Base-by-base conservation (phyloP, 129 eudicot genomes). In the Daucus carota region DNA sequence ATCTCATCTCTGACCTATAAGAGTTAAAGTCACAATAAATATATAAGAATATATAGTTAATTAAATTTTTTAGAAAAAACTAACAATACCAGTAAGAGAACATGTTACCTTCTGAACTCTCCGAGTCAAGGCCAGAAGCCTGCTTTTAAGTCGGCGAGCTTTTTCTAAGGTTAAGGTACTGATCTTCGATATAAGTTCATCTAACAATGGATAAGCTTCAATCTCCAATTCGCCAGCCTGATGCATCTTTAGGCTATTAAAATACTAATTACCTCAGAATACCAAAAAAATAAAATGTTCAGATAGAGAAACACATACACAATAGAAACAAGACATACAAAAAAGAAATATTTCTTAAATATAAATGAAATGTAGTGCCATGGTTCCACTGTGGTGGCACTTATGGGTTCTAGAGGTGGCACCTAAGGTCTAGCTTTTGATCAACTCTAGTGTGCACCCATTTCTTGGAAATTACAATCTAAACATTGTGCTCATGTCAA, bases 121-220 rank as follows among this genome's bases (percentile, higher is more conserved):
- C 38, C 96, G 84, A 77, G 98, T 94, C 79, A 91, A 72, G 65
- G 92, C 93, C 62, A 94, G 93, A 73, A 91, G 98, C 73, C 97
- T 86, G 87, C 98, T 91, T 84, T 94, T 94, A 70, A 91, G 80
- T 84, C 97, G 82, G 68, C 98, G 97, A 67, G 86, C 98, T 11
- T 92, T 84, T 83, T 94, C 98, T 86, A 94, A 83, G 80, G 89
- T 91, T 52, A 82, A 69, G 78, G 98, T 91, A 77, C 98, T 94
- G 72, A 91, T 94, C 79, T 90, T 87, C 70, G 97, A 91, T 42
- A 96, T 89, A 41, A 94, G 96, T 82, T 94, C 97, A 79, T 94
- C 98, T 86, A 94, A 86, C 85, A 94, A 73, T 52, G 98, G 98
- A 63, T 91, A 91, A 75, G 96, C 97, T 86, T 94, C 97, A 34